Evolutionary conservation across 257 asterid species (phyloP).

Genomic region (Buddleja alternifolia): DNA sequence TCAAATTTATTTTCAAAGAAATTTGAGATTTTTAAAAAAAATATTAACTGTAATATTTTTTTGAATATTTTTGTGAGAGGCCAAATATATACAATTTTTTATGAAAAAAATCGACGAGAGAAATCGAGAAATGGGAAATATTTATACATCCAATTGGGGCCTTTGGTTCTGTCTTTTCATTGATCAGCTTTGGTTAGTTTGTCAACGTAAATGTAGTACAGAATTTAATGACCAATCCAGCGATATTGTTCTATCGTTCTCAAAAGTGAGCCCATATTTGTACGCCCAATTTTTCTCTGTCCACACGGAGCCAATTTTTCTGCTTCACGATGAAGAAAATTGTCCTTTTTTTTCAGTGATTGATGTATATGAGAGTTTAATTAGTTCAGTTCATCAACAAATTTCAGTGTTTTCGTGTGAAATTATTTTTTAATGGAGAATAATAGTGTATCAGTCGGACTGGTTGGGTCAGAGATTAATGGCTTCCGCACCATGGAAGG

Average conservation of each 20-base stretch:
- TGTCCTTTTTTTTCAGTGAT: conserved; percentile 10
- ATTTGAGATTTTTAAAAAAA: too few relatives aligned
- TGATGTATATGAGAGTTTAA: neutral
- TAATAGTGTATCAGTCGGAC: conserved; percentile 38
- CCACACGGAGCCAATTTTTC: neutral
- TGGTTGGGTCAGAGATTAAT: conserved; percentile 80
- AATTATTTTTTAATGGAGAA: conserved; percentile 54
- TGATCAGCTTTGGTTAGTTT: too few relatives aligned
- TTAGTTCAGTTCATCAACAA: neutral
- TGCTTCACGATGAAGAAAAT: neutral
- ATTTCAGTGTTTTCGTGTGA: conserved; percentile 21
- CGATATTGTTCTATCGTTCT: conserved; percentile 28
- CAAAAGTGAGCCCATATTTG: conserved; percentile 20
- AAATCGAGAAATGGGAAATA: too few relatives aligned
- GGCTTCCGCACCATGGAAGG: conserved; percentile 88
- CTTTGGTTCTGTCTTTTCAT: too few relatives aligned
- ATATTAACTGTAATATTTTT: too few relatives aligned
- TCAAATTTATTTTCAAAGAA: too few relatives aligned
- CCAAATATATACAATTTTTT: too few relatives aligned
- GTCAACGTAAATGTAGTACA: too few relatives aligned
- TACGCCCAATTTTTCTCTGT: neutral
- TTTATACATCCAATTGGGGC: too few relatives aligned
- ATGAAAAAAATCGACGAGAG: too few relatives aligned
- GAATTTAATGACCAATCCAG: too few relatives aligned
- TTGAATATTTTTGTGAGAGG: too few relatives aligned